Evolutionary conservation across 768 basidiomycete species (phyloP), one percentile per base, ranked within the genome.

Genomic region (Pulveroboletus sp.): DNA sequence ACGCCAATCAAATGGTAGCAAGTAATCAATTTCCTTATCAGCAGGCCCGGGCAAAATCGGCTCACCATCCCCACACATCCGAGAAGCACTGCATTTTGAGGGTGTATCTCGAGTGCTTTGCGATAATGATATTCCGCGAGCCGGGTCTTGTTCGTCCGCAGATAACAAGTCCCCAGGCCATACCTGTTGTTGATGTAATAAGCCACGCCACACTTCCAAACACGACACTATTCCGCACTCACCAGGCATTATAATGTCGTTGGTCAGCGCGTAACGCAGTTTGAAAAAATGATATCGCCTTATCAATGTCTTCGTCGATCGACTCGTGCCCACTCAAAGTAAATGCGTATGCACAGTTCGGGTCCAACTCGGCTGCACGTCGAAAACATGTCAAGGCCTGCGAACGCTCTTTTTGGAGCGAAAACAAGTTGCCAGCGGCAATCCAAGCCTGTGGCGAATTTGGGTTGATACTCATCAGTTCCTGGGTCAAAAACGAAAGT

Each of bases 221-320:
- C 10, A 24, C 11, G 26, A 46, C 30, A 48, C 18, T 30, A 35
- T 3, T 45, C 49, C 27, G 35, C 47, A 77, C 89, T 68, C 69
- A 96, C 96, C 96, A 98, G 47, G 96, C 96, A 72, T 96, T 95
- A 71, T 98, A 99, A 71, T 96, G 93, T 70, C 91, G 83, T 62
- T 81, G 73, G 74, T 98, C 93, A 51, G 88, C 85, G 71, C 89
- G 82, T 68, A 99, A 77, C 35, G 95, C 95, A 49, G 82, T 84
- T 68, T 96, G 84, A 67, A 94, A 99, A 74, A 90, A 94, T 53
- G 79, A 82, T 57, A 94, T 83, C 33, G 94, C 93, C 69, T 86
- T 84, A 61, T 95, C 90, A 57, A 92, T 75, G 74, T 98, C 93
- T 61, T 98, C 95, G 70, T 97, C 89, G 60, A 97, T 83, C 28